These are phyloP conservation scores for Podaxis sp. DNA, from an alignment of 768 basidiomycete species.

Conservation along the genomic window DNA sequence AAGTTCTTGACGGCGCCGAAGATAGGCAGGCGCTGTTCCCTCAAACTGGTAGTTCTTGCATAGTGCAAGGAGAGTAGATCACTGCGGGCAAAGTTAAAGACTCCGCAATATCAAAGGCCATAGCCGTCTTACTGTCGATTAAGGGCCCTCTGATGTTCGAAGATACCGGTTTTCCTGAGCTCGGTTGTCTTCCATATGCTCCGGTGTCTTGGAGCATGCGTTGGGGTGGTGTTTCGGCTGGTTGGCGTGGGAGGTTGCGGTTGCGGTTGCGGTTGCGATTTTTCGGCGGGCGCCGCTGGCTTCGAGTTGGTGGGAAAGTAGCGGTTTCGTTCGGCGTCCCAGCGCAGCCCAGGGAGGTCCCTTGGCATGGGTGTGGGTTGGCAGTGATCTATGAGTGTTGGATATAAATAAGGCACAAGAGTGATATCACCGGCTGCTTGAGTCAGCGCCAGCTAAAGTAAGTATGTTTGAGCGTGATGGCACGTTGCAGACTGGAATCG, in stretches of 20 bases:
- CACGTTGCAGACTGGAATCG: too few relatives aligned
- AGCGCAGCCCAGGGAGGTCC: constrained; percentile 57
- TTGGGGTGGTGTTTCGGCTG: not conserved
- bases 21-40: constrained; percentile 9
- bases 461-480: too few relatives aligned
- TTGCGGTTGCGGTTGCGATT: constrained; percentile 12
- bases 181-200: not conserved
- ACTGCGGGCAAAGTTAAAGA: not conserved
- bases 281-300: constrained; percentile 21
- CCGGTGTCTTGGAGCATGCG: not conserved
- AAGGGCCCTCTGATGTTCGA: not conserved
- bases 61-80: constrained; percentile 1
- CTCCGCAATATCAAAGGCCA: not conserved
- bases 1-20: constrained; percentile 7
- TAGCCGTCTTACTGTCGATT: constrained; percentile 3
- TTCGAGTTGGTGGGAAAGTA: constrained; percentile 55
- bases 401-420: not conserved
- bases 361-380: constrained; percentile 19
- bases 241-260: constrained; percentile 2
- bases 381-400: not conserved
- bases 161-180: not conserved
- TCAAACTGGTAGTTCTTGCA: not conserved
- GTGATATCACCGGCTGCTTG: not conserved
- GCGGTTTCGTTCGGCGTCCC: constrained; percentile 47
- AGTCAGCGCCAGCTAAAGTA: too few relatives aligned